Percentiles rank a stretch among this genome's conserved stretches.
These are phyloP conservation scores for Solanum clarkiae DNA, from an alignment of 257 asterid species.

Conservation along the genomic window DNA sequence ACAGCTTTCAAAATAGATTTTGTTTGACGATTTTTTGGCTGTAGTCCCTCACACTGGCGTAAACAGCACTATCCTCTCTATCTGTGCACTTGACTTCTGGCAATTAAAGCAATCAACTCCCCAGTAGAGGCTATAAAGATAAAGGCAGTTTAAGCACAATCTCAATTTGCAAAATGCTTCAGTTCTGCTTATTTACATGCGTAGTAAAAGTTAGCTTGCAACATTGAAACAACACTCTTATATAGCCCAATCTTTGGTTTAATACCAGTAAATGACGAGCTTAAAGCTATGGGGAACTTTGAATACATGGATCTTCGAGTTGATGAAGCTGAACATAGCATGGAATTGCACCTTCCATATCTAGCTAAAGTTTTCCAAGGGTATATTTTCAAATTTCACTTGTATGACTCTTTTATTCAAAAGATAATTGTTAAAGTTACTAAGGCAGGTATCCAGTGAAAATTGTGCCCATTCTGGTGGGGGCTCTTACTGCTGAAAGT, in stretches of 20 bases:
- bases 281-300: conserved; percentile 83
- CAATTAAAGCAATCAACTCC: not conserved
- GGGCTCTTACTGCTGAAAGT: conserved; percentile 69
- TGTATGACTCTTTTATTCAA: not conserved
- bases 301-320: conserved; percentile 80
- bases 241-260: not conserved
- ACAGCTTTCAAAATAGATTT: not conserved
- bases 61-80: not conserved
- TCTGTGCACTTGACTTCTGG: not conserved
- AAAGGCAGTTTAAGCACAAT: not conserved
- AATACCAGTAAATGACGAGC: conserved; percentile 65
- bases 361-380: conserved; percentile 88
- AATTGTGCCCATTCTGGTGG: conserved; percentile 92
- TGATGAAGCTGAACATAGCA: conserved; percentile 98
- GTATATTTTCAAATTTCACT: conserved; percentile 22
- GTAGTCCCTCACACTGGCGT: not conserved
- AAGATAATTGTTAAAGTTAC: conserved; percentile 10
- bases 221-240: not conserved
- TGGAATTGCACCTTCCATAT: conserved; percentile 99
- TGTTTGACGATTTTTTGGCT: not conserved
- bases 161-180: not conserved
- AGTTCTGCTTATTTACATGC: not conserved
- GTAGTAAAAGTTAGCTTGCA: not conserved
- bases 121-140: not conserved
- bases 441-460: conserved; percentile 54